Conservation (phyloP, 73 alveolate genomes). For the Paramecium pentaurelia region DNA sequence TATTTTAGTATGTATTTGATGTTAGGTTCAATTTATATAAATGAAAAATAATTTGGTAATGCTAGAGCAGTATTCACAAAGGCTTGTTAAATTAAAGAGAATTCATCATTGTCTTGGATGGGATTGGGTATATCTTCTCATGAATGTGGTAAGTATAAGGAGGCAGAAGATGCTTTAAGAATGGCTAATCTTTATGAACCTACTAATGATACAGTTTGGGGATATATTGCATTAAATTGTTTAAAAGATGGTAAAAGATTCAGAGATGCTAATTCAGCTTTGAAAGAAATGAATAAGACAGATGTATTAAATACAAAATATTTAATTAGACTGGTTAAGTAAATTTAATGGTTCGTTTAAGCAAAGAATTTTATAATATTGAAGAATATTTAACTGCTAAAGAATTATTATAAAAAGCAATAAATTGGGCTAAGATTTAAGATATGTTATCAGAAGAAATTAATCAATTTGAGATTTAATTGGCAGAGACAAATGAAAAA, state of each 20-base stretch:
- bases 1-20: background rate
- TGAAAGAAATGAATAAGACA: conserved; percentile 25
- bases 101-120: conserved; percentile 68
- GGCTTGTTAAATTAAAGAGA: background rate
- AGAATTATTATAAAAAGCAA: background rate
- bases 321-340: background rate
- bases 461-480: background rate
- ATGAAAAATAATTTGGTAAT: background rate
- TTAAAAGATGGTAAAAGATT: conserved; percentile 34
- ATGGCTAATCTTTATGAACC: conserved; percentile 70
- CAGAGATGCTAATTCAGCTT: conserved; percentile 47
- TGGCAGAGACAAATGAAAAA: conserved; percentile 46
- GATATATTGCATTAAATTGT: conserved; percentile 20
- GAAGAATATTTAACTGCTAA: background rate
- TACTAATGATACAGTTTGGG: conserved; percentile 52
- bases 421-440: background rate
- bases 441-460: background rate
- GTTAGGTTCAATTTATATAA: background rate
- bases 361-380: conserved; percentile 20
- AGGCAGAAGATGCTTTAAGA: conserved; percentile 70
- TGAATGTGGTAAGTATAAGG: conserved; percentile 67
- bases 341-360: background rate
- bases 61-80: conserved; percentile 29
- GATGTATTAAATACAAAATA: background rate
- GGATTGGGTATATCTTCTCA: conserved; percentile 68